Base-by-base conservation (phyloP, 2,329 filamentous ascomycete genomes). In the Fusarium tanahbumbuense region DNA sequence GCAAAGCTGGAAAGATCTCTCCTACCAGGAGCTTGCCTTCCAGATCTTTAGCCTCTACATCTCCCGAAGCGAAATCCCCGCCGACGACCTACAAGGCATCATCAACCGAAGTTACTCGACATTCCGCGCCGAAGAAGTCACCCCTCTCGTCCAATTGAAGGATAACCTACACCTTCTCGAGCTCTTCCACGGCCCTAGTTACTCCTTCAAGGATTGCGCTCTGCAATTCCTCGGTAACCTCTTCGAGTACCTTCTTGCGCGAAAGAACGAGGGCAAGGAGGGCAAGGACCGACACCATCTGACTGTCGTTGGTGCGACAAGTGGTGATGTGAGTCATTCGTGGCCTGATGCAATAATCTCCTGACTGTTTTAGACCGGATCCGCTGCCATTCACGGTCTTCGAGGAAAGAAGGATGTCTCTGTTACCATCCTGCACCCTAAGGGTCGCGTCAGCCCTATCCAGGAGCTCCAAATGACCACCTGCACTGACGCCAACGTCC, bases 391-490 rank as follows among this genome's bases (percentile, higher is more conserved):
- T 74, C 98, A 98, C 78, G 96, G 96, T 59, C 86, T 99, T 57
- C 86, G 94, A 53, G 94, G 94, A 57, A 98, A 98, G 89, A 94
- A 97, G 82, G 96, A 99, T 85, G 93, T 98, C 18, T 97, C 93
- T 0, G 93, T 98, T 56, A 96, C 97, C 83, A 98, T 99, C 78
- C 87, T 98, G 76, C 92, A 95, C 80, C 96, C 96, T 27, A 93
- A 96, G 80, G 95, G 94, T 67, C 92, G 93, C 72, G 92, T 98
- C 68, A 94, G 91, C 78, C 93, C 94, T 16, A 92, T 98, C 60
- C 96, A 98, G 81, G 93, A 98, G 81, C 92, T 93, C 7, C 96
- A 98, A 83, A 98, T 98, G 96, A 98, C 94, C 1, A 98, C 95
- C 0, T 92, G 96, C 28, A 84, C 93, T 42, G 96, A 98, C 79